Evolutionary conservation across 1,139 yeast genomes (phyloP), one percentile per base, ranked within the genome.

Genomic region (Hanseniaspora uvarum): DNA sequence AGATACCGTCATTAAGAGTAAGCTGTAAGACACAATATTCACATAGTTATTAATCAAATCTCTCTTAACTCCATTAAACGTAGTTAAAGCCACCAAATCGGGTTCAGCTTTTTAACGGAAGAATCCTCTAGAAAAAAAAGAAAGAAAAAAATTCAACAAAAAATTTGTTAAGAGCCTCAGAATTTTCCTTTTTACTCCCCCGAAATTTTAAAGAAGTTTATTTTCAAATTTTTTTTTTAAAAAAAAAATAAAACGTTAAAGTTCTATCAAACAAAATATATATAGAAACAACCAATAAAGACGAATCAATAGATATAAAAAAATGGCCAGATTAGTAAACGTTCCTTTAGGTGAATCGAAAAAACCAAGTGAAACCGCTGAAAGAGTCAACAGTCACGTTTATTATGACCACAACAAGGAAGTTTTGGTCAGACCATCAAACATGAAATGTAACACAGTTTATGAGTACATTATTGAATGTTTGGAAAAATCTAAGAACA

Each of bases 361-460:
- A 40, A 78, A 78, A 63, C 77, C 79, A 11, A 94, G 94, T 57
- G 96, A 89, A 71, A 85, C 96, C 30, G 95, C 95, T 3, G 95
- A 95, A 59, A 80, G 95, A 71, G 81, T 95, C 72, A 84, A 79
- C 49, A 47, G 46, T 64, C 30, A 46, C 31, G 23, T 47, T 31
- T 53, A 31, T 21, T 28, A 53, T 14, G 28, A 53, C 14, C 18
- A 43, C 36, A 43, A 53, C 36, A 49, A 49, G 26, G 12, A 40
- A 37, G 10, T 41, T 12, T 16, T 46, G 7, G 67, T 66, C n/a
- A 76, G 79, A 65, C 94, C 94, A 2, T 53, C 61, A 3, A 82
- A 77, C 56, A 76, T 78, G 57, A 77, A 77, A 56, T 79, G 84
- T 56, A 71, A 73, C 56, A 86, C 94, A 8, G 72, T 88, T 45